Conservation (phyloP, 1,139 yeast species). For the Yamadazyma mexicana region DNA sequence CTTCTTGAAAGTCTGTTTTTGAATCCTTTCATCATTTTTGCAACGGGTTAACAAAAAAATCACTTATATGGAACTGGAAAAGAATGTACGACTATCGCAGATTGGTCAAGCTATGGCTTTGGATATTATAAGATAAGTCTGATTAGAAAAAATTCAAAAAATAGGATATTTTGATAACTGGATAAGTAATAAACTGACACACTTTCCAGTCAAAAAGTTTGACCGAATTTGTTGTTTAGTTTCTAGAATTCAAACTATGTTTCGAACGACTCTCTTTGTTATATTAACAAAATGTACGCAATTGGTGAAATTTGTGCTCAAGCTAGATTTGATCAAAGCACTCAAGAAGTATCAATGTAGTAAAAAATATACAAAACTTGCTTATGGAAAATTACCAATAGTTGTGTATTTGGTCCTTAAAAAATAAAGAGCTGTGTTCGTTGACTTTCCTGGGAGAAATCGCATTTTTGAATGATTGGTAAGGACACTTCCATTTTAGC, state of each 20-base stretch:
- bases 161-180: not conserved
- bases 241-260: too few species aligned
- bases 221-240: too few species aligned
- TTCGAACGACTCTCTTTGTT: too few species aligned
- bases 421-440: not conserved
- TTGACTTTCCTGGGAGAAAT: not conserved
- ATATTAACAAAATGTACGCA: not conserved
- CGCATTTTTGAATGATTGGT: slow-evolving; percentile 4
- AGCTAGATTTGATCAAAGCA: not conserved
- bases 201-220: not conserved
- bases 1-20: slow-evolving; percentile 50
- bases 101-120: too few species aligned
- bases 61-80: too few species aligned
- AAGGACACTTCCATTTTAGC: not conserved
- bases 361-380: not conserved
- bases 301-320: not conserved
- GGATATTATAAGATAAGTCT: too few species aligned
- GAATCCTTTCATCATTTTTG: slow-evolving; percentile 52
- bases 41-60: not conserved
- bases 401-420: slow-evolving; percentile 1
- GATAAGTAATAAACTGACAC: too few species aligned
- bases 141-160: not conserved
- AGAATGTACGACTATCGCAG: too few species aligned
- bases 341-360: not conserved
- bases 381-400: not conserved